Evolutionary conservation across 2,329 filamentous ascomycete species (phyloP), one percentile per base, ranked within the genome.

Genomic region (Ophiostoma pallidulum): DNA sequence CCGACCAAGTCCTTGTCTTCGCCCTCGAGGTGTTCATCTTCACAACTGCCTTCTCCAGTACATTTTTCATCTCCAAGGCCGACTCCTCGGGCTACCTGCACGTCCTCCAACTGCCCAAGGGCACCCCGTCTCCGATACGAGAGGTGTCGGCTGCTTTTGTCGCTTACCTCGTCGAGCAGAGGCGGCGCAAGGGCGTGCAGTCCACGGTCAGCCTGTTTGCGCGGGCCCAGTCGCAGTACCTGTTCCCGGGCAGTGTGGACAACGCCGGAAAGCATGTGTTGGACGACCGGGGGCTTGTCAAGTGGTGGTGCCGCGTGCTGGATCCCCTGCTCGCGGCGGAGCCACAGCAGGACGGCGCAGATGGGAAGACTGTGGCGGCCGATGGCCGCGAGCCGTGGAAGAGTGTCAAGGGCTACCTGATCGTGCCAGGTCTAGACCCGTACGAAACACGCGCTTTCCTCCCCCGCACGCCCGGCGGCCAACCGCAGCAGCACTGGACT

Each of bases 11-110:
- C 1, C 67, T 96, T 7, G 74, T 91, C 8, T 82, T 94, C 50
- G 91, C 85, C 14, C 75, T 98, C 53, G 92, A 98, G 62, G 73
- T 96, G 44, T 74, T 92, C 57, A 77, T 98, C 51, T 98, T 94
- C 66, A 85, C 81, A 0, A 95, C 90, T 0, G 76, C 78, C 39
- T 76, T 78, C 57, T 77, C 88, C 20, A 94, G 85, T 2, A 96
- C 86, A 4, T 75, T 97, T 46, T 98, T 98, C 62, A 84, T 98
- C 20, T 91, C 90, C 53, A 98, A 98, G 66, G 92, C 92, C 41
- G 92, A 98, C 67, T 96, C 92, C 9, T 96, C 91, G 0, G 92
- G 94, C 20, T 94, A 88, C 61, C 68, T 96, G 9, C 72, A 81
- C 55, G 71, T 84, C 2, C 69, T 90, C 31, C 68, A 76, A 16